Base-by-base conservation (phyloP, 257 asterid genomes). In the Solanum clarkiae region DNA sequence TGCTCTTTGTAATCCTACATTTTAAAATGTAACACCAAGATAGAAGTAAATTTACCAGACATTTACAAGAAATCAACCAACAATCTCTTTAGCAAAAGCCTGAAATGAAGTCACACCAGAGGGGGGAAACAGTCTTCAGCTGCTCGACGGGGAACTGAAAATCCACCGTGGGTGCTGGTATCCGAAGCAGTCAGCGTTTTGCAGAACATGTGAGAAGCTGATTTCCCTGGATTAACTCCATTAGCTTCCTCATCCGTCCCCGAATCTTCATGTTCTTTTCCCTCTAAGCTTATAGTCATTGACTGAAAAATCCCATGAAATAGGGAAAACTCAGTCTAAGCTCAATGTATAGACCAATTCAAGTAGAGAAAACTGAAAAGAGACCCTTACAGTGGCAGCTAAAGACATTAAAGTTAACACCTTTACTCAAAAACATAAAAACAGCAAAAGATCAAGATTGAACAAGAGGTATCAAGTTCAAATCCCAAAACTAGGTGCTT, bases 81-180 rank as follows among this genome's bases (percentile, higher is more conserved):
- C 62, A 51, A 77, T 24, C 62, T 24, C 44, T 45, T 49, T 44
- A 80, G 29, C 44, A 70, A 29, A 79, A 87, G 84, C 16, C 53
- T 22, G 66, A 26, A 62, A 62, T 17, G 81, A 57, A 86, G 84
- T 55, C 89, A 77, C 84, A 97, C 99, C 98, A 97, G 92, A 89
- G 98, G 99, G 4, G 99, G 99, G 85, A 97, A 97, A 90, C 99
- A 97, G 89, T 97, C 99, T 89, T 97, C 99, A 20, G 99, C 99
- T 87, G 99, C 99, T 85, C 99, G 91, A 42, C 99, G 97, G 68
- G 99, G 99, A 87, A 95, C 99, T 4, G 99, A 97, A 89, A 97
- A 97, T 81, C 99, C 99, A 86, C 99, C 99, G 80, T 97, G 98
- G 14, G 98, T 95, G 77, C 99, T 97, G 11, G 99, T 97, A 88